Evolutionary conservation across 1,284 basidiomycete species (phyloP), one percentile per base, ranked within the genome.

Genomic region (Fistulinella staudtii): DNA sequence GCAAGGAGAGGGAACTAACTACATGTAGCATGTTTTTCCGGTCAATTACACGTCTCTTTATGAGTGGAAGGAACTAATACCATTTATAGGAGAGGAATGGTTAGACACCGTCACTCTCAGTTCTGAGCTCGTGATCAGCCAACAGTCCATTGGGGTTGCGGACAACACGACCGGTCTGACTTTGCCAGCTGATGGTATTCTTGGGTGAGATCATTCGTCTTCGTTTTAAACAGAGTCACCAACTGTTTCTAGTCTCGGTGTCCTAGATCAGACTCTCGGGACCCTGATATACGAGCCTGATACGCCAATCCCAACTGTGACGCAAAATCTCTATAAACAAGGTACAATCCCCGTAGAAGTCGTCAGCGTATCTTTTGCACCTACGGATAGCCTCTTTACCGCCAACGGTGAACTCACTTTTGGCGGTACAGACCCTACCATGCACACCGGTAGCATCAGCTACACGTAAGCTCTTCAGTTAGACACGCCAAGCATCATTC

Each of bases 401-500:
- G 57, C 58, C 29, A 64, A 64, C 38, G 75, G 76, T 37, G 71
- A 73, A 52, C 54, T 77, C 30, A 70, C 69, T 22, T 77, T 69
- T 62, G 78, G 79, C 47, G 76, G 74, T 35, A 64, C 64, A 34
- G 76, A 80, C 52, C 43, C 66, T 35, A 63, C 52, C 54, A 77
- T 75, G 56, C 74, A 70, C 64, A 73, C 68, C 14, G 74, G 75
- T 1, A 40, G 58, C 11, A 56, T 82, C 28, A 58, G 55, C 36
- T 80, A 68, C 61, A 62, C 69, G 72, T 78, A 50, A 35, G 73
- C 60, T 24, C 15, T 20, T 13, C 22, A 8, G 14, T 29, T 30
- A 17, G n/a, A 5, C 10, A 22, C 10, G 29, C 11, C 8, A 21
- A 24, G 36, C 38, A 5, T 22, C 11, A 24, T 38, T 25, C 44